These are phyloP conservation scores for Podaxis carcinomalis DNA, from an alignment of 768 basidiomycete genomes.

Conservation along the genomic window DNA sequence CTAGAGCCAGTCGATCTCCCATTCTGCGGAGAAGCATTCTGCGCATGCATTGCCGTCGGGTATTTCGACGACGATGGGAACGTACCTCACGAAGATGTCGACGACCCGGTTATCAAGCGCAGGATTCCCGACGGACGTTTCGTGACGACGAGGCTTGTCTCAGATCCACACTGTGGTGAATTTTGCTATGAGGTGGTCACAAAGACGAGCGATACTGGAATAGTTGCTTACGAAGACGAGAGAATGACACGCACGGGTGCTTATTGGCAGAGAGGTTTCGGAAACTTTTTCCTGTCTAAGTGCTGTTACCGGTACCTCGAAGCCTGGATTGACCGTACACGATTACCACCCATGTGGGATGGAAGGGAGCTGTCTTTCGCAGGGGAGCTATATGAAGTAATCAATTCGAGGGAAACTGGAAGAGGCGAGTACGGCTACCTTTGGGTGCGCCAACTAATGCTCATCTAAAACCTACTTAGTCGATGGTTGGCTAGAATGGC, in stretches of 20 bases:
- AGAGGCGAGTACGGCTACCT: not conserved
- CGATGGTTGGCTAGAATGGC: not conserved
- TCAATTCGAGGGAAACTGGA: constrained; percentile 12
- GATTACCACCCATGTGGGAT: constrained; percentile 1
- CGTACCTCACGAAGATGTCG: not conserved
- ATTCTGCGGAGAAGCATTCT: not conserved
- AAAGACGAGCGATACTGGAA: not conserved
- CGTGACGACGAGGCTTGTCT: not conserved
- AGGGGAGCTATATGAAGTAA: constrained; percentile 12
- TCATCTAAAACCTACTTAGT: not conserved
- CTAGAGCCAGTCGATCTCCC: not conserved
- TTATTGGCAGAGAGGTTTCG: not conserved
- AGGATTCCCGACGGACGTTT: not conserved
- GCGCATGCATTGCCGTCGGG: constrained; percentile 7
- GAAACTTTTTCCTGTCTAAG: constrained; percentile 3
- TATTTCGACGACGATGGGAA: constrained; percentile 6
- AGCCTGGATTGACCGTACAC: not conserved
- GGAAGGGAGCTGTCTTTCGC: constrained; percentile 4
- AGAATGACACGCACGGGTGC: not conserved
- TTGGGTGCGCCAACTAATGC: not conserved
- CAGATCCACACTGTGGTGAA: not conserved
- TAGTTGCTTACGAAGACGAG: not conserved
- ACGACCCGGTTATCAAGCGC: not conserved
- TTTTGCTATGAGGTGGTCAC: not conserved
- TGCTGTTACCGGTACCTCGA: not conserved